Evolutionary conservation across 768 basidiomycete species (phyloP).

Genomic region (Boletus rubroflammeus): DNA sequence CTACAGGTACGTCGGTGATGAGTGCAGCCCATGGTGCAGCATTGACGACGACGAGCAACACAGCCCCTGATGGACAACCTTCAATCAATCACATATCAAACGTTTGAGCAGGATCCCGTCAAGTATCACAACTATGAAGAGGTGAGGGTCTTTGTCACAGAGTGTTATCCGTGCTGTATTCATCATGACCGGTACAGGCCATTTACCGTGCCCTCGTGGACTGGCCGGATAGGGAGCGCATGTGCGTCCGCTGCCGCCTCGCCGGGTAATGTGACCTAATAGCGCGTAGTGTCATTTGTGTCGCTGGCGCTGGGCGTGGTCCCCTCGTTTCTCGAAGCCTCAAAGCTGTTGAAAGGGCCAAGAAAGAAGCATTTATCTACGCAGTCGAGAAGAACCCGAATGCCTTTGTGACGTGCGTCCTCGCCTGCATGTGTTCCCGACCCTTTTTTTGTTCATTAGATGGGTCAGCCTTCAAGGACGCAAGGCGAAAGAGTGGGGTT

Average conservation of each 20-base stretch:
- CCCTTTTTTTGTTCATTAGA: conserved; percentile 15
- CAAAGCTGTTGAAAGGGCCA: conserved; percentile 65
- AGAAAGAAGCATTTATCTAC: conserved; percentile 63
- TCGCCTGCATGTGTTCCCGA: conserved; percentile 4
- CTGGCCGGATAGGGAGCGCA: conserved; percentile 51
- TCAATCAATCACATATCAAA: conserved; percentile 93
- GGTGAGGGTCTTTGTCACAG: conserved; percentile 37
- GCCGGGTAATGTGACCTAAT: conserved; percentile 16
- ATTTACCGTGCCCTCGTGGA: conserved; percentile 78
- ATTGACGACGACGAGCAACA: conserved; percentile 10
- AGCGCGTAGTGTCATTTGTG: conserved; percentile 66
- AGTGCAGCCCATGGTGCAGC: not conserved
- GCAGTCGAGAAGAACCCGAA: conserved; percentile 97
- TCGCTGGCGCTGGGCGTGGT: conserved; percentile 94
- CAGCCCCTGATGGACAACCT: conserved; percentile 98
- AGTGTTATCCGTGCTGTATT: conserved; percentile 7
- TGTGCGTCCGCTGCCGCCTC: conserved; percentile 48
- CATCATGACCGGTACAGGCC: conserved; percentile 46
- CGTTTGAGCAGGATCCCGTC: conserved; percentile 96
- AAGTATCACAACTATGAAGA: conserved; percentile 97
- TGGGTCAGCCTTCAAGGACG: conserved; percentile 73
- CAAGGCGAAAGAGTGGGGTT: conserved; percentile 78
- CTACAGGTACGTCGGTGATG: conserved; percentile 58
- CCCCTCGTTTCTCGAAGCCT: conserved; percentile 87
- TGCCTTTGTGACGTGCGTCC: conserved; percentile 87